Evolutionary conservation across 2,329 filamentous ascomycete species (phyloP).

Genomic region (Podosphaera xanthii): DNA sequence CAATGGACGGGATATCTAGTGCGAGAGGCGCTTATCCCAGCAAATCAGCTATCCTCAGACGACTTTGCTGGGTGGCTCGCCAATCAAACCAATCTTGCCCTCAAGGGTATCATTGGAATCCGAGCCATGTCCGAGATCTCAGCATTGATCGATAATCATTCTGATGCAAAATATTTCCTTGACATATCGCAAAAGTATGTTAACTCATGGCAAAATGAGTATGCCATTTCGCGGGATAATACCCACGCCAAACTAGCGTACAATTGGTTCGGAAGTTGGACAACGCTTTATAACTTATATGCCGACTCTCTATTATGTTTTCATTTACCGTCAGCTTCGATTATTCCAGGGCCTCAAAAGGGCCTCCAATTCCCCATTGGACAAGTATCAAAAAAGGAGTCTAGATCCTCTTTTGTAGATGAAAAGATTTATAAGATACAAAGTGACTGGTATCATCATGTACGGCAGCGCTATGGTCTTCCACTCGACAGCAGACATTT

Average conservation of each 20-base stretch:
- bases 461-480: constrained; percentile 61
- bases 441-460: constrained; percentile 57
- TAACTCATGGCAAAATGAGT: constrained; percentile 36
- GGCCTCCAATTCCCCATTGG: constrained; percentile 11
- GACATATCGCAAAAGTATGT: constrained; percentile 40
- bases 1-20: constrained; percentile 49
- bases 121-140: constrained; percentile 52
- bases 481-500: constrained; percentile 64
- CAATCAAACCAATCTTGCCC: constrained; percentile 45
- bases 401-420: constrained; percentile 39
- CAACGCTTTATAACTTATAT: constrained; percentile 48
- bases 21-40: constrained; percentile 37
- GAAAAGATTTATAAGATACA: constrained; percentile 56
- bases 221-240: constrained; percentile 39
- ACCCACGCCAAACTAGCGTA: constrained; percentile 49
- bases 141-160: constrained; percentile 28
- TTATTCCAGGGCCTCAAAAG: constrained; percentile 4
- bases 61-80: constrained; percentile 49
- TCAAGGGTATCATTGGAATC: constrained; percentile 62
- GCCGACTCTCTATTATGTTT: constrained; percentile 58
- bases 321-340: constrained; percentile 25
- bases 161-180: constrained; percentile 34
- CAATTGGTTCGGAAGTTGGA: constrained; percentile 54
- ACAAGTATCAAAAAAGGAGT: constrained; percentile 3
- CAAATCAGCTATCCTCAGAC: constrained; percentile 45